These are phyloP conservation scores for Fusarium continuum DNA, from an alignment of 2,329 filamentous ascomycete genomes.

Conservation along the genomic window DNA sequence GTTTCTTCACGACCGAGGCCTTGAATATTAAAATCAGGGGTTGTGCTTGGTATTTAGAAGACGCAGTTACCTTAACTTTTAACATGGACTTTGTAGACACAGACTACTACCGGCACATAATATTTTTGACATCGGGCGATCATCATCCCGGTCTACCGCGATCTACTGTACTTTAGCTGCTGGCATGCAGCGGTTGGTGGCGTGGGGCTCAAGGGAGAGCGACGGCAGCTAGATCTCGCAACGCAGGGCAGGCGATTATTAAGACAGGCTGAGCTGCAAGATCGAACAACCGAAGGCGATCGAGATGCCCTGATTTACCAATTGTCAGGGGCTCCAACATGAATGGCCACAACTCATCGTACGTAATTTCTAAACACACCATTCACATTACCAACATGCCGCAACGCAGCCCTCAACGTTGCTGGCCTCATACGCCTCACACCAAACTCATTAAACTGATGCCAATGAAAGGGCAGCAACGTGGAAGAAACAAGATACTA, in stretches of 20 bases:
- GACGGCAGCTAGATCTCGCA: conserved; percentile 25
- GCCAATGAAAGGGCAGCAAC: neutral
- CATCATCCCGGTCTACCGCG: conserved; percentile 13
- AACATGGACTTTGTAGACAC: neutral
- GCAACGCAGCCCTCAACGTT: conserved; percentile 9
- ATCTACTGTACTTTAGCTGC: conserved; percentile 12
- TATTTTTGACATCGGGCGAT: neutral
- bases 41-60: neutral
- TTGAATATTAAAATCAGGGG: neutral
- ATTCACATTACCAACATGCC: conserved; percentile 19
- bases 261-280: conserved; percentile 31
- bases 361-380: conserved; percentile 21
- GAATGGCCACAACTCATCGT: conserved; percentile 1
- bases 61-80: neutral
- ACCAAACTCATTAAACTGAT: neutral
- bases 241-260: conserved; percentile 30
- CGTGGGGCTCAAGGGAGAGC: conserved; percentile 31
- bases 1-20: neutral
- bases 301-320: conserved; percentile 22
- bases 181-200: conserved; percentile 38
- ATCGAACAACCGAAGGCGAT: conserved; percentile 24
- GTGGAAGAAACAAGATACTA: neutral
- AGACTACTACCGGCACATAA: neutral
- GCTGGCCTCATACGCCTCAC: conserved; percentile 26
- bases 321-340: conserved; percentile 6